Conservation (phyloP, 371 early-diverging fungal species). For the Dichotomocladium elegans region DNA sequence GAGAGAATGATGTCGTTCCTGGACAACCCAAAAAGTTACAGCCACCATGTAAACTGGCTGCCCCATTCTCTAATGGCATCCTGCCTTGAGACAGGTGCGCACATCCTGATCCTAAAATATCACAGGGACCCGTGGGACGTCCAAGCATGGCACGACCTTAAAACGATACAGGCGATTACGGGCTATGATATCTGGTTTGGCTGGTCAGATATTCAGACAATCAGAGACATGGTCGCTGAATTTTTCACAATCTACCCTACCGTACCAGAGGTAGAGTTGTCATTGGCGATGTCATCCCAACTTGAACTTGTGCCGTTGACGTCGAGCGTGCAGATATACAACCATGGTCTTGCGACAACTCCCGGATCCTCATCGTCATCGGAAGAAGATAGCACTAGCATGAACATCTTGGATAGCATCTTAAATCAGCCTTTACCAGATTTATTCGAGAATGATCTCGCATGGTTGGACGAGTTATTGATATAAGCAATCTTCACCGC, state of each 20-base stretch:
- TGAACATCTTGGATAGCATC: too few relatives aligned
- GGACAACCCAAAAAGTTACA: background rate
- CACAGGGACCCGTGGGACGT: conserved; percentile 9
- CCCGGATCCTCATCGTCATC: too few relatives aligned
- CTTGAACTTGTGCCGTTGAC: too few relatives aligned
- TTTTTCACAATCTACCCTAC: conserved; percentile 7
- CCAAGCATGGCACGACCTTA: background rate
- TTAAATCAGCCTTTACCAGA: too few relatives aligned
- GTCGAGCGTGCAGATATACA: too few relatives aligned
- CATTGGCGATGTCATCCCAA: too few relatives aligned
- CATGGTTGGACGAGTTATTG: too few relatives aligned
- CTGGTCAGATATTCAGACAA: conserved; percentile 6
- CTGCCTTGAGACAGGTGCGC: conserved; percentile 9
- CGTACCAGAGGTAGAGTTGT: conserved; percentile 1
- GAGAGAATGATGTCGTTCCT: conserved; percentile 1
- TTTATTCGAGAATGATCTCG: too few relatives aligned
- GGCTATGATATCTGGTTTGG: conserved; percentile 1
- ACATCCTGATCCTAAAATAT: conserved; percentile 12
- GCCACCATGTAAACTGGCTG: background rate
- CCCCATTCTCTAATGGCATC: conserved; percentile 7
- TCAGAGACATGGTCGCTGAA: background rate
- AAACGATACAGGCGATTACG: background rate
- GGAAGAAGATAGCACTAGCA: too few relatives aligned
- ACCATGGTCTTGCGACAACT: too few relatives aligned
- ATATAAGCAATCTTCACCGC: too few relatives aligned